Evolutionary conservation across 768 basidiomycete species (phyloP), one percentile per base, ranked within the genome.

Genomic region (Antrodiella citrinella): DNA sequence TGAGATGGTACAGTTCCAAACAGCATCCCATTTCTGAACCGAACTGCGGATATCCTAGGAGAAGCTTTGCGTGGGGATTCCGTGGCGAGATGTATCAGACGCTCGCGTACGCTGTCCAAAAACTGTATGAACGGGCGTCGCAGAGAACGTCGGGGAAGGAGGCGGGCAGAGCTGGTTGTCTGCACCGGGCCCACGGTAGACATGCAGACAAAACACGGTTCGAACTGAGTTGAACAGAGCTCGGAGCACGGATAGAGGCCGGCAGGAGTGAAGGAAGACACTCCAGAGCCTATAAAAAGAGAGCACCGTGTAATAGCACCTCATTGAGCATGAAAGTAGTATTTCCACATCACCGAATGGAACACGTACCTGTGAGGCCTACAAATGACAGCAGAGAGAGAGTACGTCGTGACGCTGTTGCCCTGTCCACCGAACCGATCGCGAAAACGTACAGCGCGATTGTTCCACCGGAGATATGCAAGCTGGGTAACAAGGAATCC

Each of bases 1-100:
- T 70, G 64, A 11, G 67, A 53, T 40, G 68, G 63, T 3, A 62
- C 57, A 23, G 75, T 68, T 46, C 72, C 68, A 9, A 87, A 71
- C n/a, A 89, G 59, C 55, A 90, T 80, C 0, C 86, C 86, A 45
- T 73, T 72, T 58, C 73, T 76, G 39, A 84, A 67, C 41, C 61
- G 61, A 26, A 55, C 55, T 23, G 59, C 55, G 35, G 43, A 50
- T 20, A 5, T 18, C 35, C 15, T 41, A 26, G 53, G 57, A 15
- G 30, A 35, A 35, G 7, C 30, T 45, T 58, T 58, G 47, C 56
- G 66, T n/a, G 77, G 69, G 5, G 67, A 63, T 47, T 68, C 66
- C 4, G 75, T 69, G 40, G 88, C 67, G 59, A 81, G 77, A 49
- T 81, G 73, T 38, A 81, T 70, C 22, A 76, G 62, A 30, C 70